These are phyloP conservation scores for Clathrospora elynae DNA, from an alignment of 2,329 filamentous ascomycete genomes.

Conservation along the genomic window DNA sequence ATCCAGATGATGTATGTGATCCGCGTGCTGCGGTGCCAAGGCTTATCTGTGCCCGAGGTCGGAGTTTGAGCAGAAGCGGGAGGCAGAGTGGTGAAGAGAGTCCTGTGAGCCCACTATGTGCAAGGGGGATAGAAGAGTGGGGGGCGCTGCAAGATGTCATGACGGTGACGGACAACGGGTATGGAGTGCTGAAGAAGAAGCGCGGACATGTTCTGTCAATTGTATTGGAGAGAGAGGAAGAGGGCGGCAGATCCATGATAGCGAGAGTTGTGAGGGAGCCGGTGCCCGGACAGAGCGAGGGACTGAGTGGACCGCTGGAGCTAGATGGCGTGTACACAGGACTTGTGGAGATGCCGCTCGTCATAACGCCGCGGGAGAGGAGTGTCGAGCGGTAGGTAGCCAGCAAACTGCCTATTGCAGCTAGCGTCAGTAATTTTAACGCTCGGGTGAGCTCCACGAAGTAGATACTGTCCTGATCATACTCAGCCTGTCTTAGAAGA, in stretches of 20 bases:
- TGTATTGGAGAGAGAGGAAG: constrained; percentile 31
- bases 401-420: too few relatives aligned
- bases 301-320: constrained; percentile 30
- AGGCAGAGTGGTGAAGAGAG: too few relatives aligned
- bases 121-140: too few relatives aligned
- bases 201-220: constrained; percentile 29
- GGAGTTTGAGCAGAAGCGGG: too few relatives aligned
- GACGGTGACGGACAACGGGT: constrained; percentile 9
- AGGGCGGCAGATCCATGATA: constrained; percentile 13
- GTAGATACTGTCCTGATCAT: not conserved
- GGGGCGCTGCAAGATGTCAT: constrained; percentile 7
- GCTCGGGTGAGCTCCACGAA: too few relatives aligned
- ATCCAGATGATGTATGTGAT: constrained; percentile 20
- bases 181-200: constrained; percentile 24
- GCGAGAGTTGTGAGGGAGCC: constrained; percentile 22
- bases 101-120: constrained; percentile 20
- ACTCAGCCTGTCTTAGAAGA: too few relatives aligned
- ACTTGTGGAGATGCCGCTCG: constrained; percentile 29
- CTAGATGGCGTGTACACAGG: constrained; percentile 26
- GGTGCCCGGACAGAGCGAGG: constrained; percentile 35
- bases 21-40: not conserved
- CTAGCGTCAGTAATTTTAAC: too few relatives aligned
- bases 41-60: not conserved
- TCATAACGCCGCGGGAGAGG: constrained; percentile 26
- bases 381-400: constrained; percentile 16